Percentiles rank a stretch among this genome's conserved stretches.
Evolutionary conservation across 768 basidiomycete species (phyloP).

Genomic region (Suillus hirtellus): DNA sequence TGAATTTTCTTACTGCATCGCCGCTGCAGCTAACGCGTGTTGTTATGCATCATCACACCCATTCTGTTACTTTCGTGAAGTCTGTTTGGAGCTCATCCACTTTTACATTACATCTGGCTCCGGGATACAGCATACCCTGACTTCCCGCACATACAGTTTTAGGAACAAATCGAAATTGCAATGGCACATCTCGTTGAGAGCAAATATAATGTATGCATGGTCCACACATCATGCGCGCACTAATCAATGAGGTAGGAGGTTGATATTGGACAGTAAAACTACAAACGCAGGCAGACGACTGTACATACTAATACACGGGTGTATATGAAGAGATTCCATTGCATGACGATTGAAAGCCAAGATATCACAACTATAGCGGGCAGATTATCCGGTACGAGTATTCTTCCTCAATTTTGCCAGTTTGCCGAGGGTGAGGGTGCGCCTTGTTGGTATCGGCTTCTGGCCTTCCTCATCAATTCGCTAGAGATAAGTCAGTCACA

Average conservation of each 20-base stretch:
- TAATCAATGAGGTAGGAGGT: not conserved
- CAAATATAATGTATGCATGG: not conserved
- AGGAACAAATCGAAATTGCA: conserved; percentile 1
- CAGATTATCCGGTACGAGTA: not conserved
- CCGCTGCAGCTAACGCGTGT: not conserved
- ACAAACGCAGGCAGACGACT: not conserved
- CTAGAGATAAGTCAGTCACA: conserved; percentile 16
- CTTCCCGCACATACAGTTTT: conserved; percentile 10
- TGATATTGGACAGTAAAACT: not conserved
- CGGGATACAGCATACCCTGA: conserved; percentile 21
- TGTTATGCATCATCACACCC: conserved; percentile 8
- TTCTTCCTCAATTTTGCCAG: conserved; percentile 18
- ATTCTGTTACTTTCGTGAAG: conserved; percentile 12
- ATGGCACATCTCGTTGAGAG: not conserved
- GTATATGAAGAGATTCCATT: not conserved
- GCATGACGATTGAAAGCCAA: not conserved
- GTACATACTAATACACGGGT: not conserved
- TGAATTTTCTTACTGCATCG: conserved; percentile 5
- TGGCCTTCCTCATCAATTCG: conserved; percentile 26
- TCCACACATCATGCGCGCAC: not conserved
- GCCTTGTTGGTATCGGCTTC: conserved; percentile 21
- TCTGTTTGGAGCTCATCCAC: conserved; percentile 15
- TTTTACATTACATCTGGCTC: conserved; percentile 15
- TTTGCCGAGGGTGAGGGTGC: conserved; percentile 17
- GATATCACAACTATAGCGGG: too few species aligned